phyloP scores from a whole-genome alignment of 371 early-diverging fungal genomes.

The Basidiobolus meristosporus region DNA sequence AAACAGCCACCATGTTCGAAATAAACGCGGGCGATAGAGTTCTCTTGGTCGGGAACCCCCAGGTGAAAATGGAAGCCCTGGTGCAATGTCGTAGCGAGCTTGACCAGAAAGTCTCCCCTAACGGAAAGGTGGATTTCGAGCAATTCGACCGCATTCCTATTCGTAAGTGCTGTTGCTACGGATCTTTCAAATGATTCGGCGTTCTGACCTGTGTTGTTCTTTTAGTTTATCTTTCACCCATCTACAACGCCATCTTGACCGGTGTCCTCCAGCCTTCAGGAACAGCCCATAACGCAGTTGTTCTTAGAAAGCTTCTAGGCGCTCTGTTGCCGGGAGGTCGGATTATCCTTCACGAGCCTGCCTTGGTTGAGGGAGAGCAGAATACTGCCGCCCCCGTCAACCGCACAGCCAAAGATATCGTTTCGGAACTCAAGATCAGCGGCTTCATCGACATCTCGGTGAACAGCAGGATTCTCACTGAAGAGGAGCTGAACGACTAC shows the following conservation, averaged over 20 bases:
- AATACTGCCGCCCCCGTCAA: constrained; percentile 2
- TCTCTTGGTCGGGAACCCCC: constrained; percentile 1
- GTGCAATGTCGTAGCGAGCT: not conserved
- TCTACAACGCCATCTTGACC: constrained; percentile 21
- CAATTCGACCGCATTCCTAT: not conserved
- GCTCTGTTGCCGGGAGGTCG: too few relatives aligned
- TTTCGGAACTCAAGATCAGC: constrained; percentile 31
- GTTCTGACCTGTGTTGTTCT: not conserved
- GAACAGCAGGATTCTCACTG: constrained; percentile 8
- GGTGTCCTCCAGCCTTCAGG: constrained; percentile 23
- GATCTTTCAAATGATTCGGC: not conserved
- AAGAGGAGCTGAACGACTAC: constrained; percentile 17
- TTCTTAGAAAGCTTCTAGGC: constrained; percentile 3
- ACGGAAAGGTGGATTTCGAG: constrained; percentile 1
- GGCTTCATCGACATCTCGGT: constrained; percentile 37
- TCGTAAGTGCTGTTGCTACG: not conserved
- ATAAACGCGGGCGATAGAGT: constrained; percentile 1
- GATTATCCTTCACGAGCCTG: too few relatives aligned
- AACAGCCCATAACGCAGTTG: constrained; percentile 14
- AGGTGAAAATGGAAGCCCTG: not conserved
- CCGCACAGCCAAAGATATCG: constrained; percentile 20
- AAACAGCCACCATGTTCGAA: too few relatives aligned
- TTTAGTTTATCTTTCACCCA: constrained; percentile 5
- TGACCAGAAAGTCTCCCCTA: not conserved
- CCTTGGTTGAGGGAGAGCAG: too few relatives aligned